Evolutionary conservation across 2,329 filamentous ascomycete genomes (phyloP), one percentile per base, ranked within the genome.

Genomic region (Scedosporium minutisporum): DNA sequence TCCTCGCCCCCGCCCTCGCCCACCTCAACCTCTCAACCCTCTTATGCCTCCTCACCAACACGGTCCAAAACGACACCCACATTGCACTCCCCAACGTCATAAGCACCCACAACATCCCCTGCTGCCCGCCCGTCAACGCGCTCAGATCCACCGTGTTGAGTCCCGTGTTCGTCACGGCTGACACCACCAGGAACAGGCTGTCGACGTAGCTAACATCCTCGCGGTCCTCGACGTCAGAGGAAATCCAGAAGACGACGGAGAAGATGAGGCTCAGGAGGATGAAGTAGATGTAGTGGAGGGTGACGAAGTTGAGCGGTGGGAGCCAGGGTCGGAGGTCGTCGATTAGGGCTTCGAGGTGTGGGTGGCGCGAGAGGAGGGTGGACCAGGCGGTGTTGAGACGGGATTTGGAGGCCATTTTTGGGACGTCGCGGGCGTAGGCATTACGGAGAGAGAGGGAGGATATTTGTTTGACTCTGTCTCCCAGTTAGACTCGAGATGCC

Each of bases 211-310:
- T 73, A 59, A 90, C 76, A 12, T 46, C 42, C 42, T 33, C 44
- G 65, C 77, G 82, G 61, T 74, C 71, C 18, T 72, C 69, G 0
- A 83, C 81, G 1, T 76, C 77, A 0, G 83, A 84, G 0, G 80
- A 77, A 7, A 76, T 79, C 79, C 81, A 90, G 68, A 89, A 86
- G 60, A 90, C 79, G 63, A 83, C 66, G 14, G 85, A 85, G 60
- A 77, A 78, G 21, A 87, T 33, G 5, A 89, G 69, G 60, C 77
- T 79, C 6, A 80, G 80, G 10, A 74, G 64, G 64, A 87, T 77
- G 70, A 90, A 90, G 73, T 89, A 90, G 60, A 78, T 70, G 73
- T 89, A 88, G 69, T 90, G 87, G 5, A 89, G 68, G 2, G 82
- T 85, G 67, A 87, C 82, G 70, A 84, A 88, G 67, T 86, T 87